Conservation (phyloP, 345 rosid species). For the Moringa oleifera region DNA sequence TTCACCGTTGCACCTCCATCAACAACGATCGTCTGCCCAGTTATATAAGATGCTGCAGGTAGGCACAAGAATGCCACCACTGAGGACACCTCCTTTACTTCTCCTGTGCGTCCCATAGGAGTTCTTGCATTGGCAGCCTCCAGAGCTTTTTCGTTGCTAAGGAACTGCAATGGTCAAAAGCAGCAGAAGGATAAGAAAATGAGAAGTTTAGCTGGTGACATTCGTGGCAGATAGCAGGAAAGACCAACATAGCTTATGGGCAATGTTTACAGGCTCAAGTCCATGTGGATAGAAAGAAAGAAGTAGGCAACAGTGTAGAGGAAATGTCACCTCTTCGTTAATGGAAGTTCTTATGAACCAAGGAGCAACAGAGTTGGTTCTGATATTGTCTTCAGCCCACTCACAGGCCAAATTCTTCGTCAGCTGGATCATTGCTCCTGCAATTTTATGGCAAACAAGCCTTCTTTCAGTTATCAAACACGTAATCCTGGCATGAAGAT, state of each 20-base stretch:
- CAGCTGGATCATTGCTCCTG: conserved; percentile 17
- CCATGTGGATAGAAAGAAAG: too few species aligned
- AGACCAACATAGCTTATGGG: too few species aligned
- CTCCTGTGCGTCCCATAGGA: conserved; percentile 32
- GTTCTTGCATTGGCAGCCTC: conserved; percentile 21
- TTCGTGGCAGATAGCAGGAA: too few species aligned
- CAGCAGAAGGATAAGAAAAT: not conserved
- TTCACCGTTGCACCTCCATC: conserved; percentile 31
- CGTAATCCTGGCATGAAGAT: not conserved
- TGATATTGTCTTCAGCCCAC: conserved; percentile 18
- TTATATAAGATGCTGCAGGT: conserved; percentile 75
- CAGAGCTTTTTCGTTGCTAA: conserved; percentile 7
- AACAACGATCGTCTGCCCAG: conserved; percentile 29
- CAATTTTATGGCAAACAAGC: too few species aligned
- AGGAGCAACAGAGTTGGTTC: conserved; percentile 20
- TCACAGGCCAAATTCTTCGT: conserved; percentile 22
- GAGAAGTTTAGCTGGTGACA: too few species aligned
- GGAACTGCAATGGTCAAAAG: conserved; percentile 7
- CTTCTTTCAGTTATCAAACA: not conserved
- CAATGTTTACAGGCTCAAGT: too few species aligned
- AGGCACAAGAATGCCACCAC: conserved; percentile 26
- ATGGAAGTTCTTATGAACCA: conserved; percentile 12
- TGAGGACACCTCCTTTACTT: conserved; percentile 22
- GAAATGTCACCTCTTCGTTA: not conserved
- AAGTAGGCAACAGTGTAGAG: too few species aligned